Percentiles rank a stretch among this genome's conserved stretches.
Conservation (phyloP, 1,284 basidiomycete species). For the Pseudozyma tsukubaensis region DNA sequence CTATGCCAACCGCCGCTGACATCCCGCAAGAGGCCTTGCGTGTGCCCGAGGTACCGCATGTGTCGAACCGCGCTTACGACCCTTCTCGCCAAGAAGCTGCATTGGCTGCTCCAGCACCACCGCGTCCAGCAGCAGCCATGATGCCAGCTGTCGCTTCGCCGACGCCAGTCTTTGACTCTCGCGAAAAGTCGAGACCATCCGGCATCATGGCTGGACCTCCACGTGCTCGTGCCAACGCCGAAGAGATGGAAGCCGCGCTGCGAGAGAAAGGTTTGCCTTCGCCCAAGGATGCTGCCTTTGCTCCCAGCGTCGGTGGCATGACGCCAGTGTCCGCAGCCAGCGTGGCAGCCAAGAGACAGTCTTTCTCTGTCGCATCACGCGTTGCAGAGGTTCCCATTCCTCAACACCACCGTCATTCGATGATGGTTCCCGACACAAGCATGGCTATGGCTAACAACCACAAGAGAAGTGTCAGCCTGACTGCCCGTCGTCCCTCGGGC, state of each 20-base stretch:
- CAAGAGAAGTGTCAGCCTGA: constrained; percentile 56
- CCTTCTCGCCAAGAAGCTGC: constrained; percentile 42
- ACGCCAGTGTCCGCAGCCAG: constrained; percentile 25
- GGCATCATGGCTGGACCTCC: constrained; percentile 65
- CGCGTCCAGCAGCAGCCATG: constrained; percentile 29
- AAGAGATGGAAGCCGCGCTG: constrained; percentile 62
- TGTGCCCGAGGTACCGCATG: constrained; percentile 62
- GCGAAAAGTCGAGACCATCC: constrained; percentile 64
- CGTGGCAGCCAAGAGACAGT: constrained; percentile 23
- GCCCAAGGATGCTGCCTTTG: constrained; percentile 32
- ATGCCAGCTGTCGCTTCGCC: constrained; percentile 40
- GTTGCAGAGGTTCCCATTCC: constrained; percentile 9
- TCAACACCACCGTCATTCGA: constrained; percentile 37
- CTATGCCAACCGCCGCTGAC: constrained; percentile 67
- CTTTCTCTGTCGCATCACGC: constrained; percentile 16
- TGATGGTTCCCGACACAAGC: constrained; percentile 43
- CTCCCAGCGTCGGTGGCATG: constrained; percentile 27
- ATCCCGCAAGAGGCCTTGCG: constrained; percentile 65
- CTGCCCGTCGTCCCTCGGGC: constrained; percentile 26
- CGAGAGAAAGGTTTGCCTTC: constrained; percentile 51
- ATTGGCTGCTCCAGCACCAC: constrained; percentile 27
- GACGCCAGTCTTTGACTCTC: constrained; percentile 67
- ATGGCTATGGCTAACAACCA: constrained; percentile 48
- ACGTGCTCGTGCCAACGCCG: constrained; percentile 60
- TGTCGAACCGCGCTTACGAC: constrained; percentile 59